Evolutionary conservation across 1,284 basidiomycete species (phyloP).

Genomic region (Tylopilus orsonianus): DNA sequence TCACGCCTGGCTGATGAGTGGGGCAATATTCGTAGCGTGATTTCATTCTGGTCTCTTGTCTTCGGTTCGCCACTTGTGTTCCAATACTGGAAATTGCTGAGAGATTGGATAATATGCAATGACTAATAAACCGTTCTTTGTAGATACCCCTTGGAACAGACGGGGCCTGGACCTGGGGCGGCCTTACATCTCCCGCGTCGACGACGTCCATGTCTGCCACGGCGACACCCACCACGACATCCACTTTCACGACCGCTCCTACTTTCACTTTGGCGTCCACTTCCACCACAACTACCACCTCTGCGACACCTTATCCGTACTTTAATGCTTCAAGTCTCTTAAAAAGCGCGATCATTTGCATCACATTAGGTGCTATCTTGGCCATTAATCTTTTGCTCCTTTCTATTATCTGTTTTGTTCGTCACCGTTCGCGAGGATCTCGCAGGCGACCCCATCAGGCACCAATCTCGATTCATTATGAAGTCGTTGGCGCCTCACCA

Average conservation of each 20-base stretch:
- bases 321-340: conserved; percentile 30
- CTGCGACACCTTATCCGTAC: conserved; percentile 30
- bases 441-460: conserved; percentile 34
- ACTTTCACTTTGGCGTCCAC: conserved; percentile 26
- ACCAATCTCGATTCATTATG: conserved; percentile 56
- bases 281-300: conserved; percentile 26
- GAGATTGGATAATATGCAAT: not conserved
- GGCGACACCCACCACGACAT: conserved; percentile 19
- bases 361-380: conserved; percentile 44
- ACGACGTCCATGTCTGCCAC: conserved; percentile 28
- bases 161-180: conserved; percentile 63
- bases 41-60: too few species aligned
- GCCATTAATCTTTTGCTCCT: conserved; percentile 47
- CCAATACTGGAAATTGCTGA: too few species aligned
- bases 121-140: conserved; percentile 21
- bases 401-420: conserved; percentile 49
- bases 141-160: conserved; percentile 68
- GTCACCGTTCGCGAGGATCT: conserved; percentile 45
- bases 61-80: too few species aligned
- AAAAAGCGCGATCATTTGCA: conserved; percentile 42
- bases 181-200: conserved; percentile 50
- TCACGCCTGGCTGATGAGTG: too few species aligned
- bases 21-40: too few species aligned
- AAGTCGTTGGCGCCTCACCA: conserved; percentile 39
- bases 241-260: conserved; percentile 26